Evolutionary conservation across 2,329 filamentous ascomycete genomes (phyloP), one percentile per base, ranked within the genome.

Genomic region (Microdochium bolleyi): DNA sequence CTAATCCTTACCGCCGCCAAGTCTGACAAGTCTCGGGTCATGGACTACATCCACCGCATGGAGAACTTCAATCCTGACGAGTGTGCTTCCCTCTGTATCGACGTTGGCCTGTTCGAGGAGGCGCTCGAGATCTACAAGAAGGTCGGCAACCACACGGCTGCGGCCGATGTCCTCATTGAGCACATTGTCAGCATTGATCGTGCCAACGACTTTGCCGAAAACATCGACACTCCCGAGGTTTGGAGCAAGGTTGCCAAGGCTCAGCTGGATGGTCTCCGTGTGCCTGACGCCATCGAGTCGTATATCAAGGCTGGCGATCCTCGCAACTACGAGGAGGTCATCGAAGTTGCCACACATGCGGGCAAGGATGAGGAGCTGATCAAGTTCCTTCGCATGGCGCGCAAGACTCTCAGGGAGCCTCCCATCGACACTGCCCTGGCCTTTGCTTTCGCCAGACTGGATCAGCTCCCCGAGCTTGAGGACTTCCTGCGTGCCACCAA

Each of bases 81-180:
- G 64, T 96, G 97, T 66, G 90, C 94, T 5, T 80, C 86, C 51
- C 88, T 95, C 63, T 96, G 91, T 73, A 94, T 97, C 62, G 89
- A 95, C 54, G 91, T 97, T 54, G 94, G 94, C 56, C 81, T 99
- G 60, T 89, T 89, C 64, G 95, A 99, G 70, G 95, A 99, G 71
- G 94, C 94, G 1, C 96, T 99, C 61, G 90, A 96, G 73, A 94
- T 99, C 61, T 95, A 91, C 80, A 97, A 97, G 84, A 99, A 99
- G 82, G 88, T 92, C 60, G 85, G 87, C 66, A 91, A 95, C 72
- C 91, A 95, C 70, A 77, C 82, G 52, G 87, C 88, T 50, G 94
- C 95, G 27, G 88, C 89, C 61, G 88, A 92, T 58, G 94, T 99
- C 27, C 84, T 99, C 4, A 89, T 99, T 24, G 94, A 99, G 65